Evolutionary conservation across 768 basidiomycete genomes (phyloP).

Genomic region (Pisolithus orientalis): DNA sequence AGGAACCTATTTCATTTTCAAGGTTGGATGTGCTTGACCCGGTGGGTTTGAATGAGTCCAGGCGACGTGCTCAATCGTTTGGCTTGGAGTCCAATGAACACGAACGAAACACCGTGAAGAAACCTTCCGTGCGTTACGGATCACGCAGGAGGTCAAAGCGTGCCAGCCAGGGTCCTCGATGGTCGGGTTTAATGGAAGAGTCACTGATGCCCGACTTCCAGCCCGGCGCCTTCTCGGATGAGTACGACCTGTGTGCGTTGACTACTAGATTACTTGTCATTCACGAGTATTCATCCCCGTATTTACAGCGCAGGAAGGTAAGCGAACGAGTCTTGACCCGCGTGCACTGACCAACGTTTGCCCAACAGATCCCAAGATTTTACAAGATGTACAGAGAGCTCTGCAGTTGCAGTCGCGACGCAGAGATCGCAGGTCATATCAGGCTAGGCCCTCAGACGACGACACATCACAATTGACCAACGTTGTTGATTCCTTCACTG

Average conservation of each 20-base stretch:
- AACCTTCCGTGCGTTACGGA: slow-evolving; percentile 8
- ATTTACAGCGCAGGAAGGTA: slow-evolving; percentile 66
- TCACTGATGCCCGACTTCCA: slow-evolving; percentile 28
- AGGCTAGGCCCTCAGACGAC: slow-evolving; percentile 10
- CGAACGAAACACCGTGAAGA: slow-evolving; percentile 10
- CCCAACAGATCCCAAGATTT: slow-evolving; percentile 61
- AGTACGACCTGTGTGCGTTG: slow-evolving; percentile 70
- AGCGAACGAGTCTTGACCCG: slow-evolving; percentile 15
- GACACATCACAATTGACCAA: slow-evolving; percentile 22
- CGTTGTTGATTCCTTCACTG: slow-evolving; percentile 20
- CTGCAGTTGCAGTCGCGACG: slow-evolving; percentile 67
- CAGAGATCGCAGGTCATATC: slow-evolving; percentile 49
- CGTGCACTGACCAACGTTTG: slow-evolving; percentile 9
- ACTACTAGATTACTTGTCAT: slow-evolving; percentile 2
- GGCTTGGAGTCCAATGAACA: slow-evolving; percentile 14
- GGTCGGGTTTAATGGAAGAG: slow-evolving; percentile 22
- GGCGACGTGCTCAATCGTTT: slow-evolving; percentile 8
- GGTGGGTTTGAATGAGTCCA: not conserved
- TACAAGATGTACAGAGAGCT: slow-evolving; percentile 76
- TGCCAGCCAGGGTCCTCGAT: slow-evolving; percentile 9
- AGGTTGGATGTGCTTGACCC: slow-evolving; percentile 10
- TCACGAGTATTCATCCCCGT: slow-evolving; percentile 2
- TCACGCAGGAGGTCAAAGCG: slow-evolving; percentile 17
- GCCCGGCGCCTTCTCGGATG: slow-evolving; percentile 55
- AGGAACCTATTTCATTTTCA: slow-evolving; percentile 7